Evolutionary conservation across 495 filamentous ascomycete species (phyloP).

Genomic region (Hypoxylon crocopeplum): DNA sequence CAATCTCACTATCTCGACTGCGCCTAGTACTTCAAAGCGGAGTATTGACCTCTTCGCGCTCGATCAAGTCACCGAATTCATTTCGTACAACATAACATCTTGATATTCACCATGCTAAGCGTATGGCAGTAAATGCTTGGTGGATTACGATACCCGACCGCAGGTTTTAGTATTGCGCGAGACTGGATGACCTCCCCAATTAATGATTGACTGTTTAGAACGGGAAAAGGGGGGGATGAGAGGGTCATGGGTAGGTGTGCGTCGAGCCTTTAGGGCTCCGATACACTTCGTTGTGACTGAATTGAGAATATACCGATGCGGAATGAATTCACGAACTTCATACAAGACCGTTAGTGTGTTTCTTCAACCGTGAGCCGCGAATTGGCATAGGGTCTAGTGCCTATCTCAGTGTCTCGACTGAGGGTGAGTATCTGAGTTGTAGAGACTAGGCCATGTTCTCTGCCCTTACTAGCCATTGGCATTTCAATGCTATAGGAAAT

Average conservation of each 20-base stretch:
- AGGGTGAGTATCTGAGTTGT: no score
- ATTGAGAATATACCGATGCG: conserved; percentile 23
- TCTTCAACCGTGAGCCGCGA: no score
- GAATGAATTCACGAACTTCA: conserved; percentile 20
- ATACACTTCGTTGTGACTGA: no score
- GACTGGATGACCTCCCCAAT: conserved; percentile 8
- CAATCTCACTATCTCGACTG: conserved; percentile 42
- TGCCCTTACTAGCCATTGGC: no score
- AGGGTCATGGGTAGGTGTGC: conserved; percentile 4
- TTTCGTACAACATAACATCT: no score
- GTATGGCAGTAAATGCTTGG: conserved; percentile 1
- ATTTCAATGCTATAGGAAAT: not conserved
- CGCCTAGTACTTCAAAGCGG: conserved; percentile 5
- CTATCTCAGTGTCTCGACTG: no score
- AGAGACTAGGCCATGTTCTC: no score
- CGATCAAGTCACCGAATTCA: no score
- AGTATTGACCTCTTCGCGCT: conserved; percentile 27
- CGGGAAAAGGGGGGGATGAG: not conserved
- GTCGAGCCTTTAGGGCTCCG: no score
- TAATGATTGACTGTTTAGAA: conserved; percentile 1
- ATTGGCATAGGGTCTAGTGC: no score
- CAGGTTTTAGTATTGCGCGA: conserved; percentile 7
- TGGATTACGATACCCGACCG: conserved; percentile 33
- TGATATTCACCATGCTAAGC: no score
- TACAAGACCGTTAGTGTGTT: not conserved